Percentiles rank a stretch among this genome's conserved stretches.
Conservation (phyloP, 1,139 yeast genomes). For the Suhomyces taliae region DNA sequence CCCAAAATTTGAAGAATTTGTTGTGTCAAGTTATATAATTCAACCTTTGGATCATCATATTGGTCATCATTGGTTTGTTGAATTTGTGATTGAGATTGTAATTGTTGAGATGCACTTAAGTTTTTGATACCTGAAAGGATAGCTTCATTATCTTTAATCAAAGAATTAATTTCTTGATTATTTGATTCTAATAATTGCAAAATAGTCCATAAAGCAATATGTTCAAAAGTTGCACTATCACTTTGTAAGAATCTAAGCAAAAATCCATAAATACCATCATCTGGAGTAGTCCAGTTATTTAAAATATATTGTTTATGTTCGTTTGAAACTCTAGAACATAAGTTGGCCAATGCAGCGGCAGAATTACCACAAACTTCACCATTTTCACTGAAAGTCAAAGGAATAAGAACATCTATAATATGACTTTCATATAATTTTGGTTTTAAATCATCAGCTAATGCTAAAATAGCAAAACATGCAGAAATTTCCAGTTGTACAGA, state of each 20-base stretch:
- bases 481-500: conserved; percentile 94
- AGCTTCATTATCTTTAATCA: conserved; percentile 62
- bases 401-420: conserved; percentile 84
- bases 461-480: conserved; percentile 96
- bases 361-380: conserved; percentile 98
- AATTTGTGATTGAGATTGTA: conserved; percentile 29
- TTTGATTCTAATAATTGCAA: conserved; percentile 89
- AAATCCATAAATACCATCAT: conserved; percentile 85
- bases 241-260: conserved; percentile 76
- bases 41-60: conserved; percentile 65
- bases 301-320: conserved; percentile 77
- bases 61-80: conserved; percentile 30
- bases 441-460: conserved; percentile 93
- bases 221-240: conserved; percentile 95
- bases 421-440: conserved; percentile 81
- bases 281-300: conserved; percentile 75
- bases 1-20: conserved; percentile 64
- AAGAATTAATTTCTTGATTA: conserved; percentile 63
- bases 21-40: conserved; percentile 74
- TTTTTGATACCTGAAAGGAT: conserved; percentile 57
- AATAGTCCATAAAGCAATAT: conserved; percentile 96
- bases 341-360: conserved; percentile 96
- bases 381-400: conserved; percentile 82
- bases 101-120: conserved; percentile 45
- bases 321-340: conserved; percentile 80